A percentile compares a stretch with the other conserved stretches of the same genome.
These are phyloP conservation scores for Calocybe gangraenosa DNA, from an alignment of 768 basidiomycete genomes.

Conservation along the genomic window DNA sequence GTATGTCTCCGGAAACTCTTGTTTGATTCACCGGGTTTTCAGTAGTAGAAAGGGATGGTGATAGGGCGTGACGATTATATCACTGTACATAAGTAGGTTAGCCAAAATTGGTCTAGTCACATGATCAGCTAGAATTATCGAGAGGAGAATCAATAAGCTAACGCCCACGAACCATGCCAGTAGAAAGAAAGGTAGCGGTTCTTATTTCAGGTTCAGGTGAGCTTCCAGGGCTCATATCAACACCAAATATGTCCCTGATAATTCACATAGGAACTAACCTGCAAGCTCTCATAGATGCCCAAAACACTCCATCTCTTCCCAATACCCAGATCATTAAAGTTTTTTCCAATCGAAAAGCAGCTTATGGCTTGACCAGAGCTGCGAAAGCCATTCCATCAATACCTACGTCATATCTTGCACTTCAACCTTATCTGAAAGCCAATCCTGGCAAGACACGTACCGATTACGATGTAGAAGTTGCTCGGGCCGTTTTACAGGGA, in stretches of 20 bases:
- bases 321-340: slow-evolving; percentile 72
- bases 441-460: slow-evolving; percentile 68
- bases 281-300: slow-evolving; percentile 92
- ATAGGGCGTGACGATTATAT: no score
- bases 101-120: no score
- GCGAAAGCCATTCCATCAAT: slow-evolving; percentile 67
- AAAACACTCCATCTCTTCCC: slow-evolving; percentile 69
- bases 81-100: no score
- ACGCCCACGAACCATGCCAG: slow-evolving; percentile 16
- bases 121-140: no score
- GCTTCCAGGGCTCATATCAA: slow-evolving; percentile 11
- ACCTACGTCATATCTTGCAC: slow-evolving; percentile 75
- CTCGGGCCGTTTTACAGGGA: slow-evolving; percentile 55
- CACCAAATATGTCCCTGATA: slow-evolving; percentile 1
- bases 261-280: slow-evolving; percentile 85
- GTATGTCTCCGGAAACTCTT: no score
- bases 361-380: slow-evolving; percentile 86
- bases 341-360: slow-evolving; percentile 88
- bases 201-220: slow-evolving; percentile 55
- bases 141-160: no score
- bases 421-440: slow-evolving; percentile 78
- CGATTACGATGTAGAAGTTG: slow-evolving; percentile 85
- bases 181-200: slow-evolving; percentile 34
- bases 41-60: no score
- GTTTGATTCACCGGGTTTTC: no score